Evolutionary conservation across 1,284 basidiomycete genomes (phyloP).

Genomic region (Kwoniella shivajii): DNA sequence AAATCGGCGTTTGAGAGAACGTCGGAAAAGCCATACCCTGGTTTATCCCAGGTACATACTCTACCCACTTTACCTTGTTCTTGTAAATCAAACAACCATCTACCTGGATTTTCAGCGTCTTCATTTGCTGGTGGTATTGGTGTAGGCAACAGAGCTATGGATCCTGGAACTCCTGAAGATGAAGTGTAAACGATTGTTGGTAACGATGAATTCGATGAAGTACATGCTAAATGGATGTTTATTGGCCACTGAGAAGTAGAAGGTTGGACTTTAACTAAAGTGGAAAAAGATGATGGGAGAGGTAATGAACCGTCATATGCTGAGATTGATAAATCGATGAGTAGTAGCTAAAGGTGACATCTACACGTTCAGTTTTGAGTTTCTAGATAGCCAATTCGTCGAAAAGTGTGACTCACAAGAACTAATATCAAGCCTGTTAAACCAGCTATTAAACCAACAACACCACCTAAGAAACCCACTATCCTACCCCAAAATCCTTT

Average conservation of each 20-base stretch:
- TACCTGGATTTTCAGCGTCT: slow-evolving; percentile 33
- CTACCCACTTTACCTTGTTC: slow-evolving; percentile 38
- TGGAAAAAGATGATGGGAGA: slow-evolving; percentile 32
- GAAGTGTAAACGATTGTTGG: slow-evolving; percentile 48
- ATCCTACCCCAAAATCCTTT: slow-evolving; percentile 32
- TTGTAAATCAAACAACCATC: slow-evolving; percentile 47
- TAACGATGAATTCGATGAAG: slow-evolving; percentile 27
- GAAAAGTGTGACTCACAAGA: slow-evolving; percentile 44
- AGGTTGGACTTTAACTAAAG: slow-evolving; percentile 34
- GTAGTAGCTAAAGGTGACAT: slow-evolving; percentile 39
- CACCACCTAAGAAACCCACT: slow-evolving; percentile 27
- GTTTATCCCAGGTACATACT: slow-evolving; percentile 50
- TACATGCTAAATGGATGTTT: slow-evolving; percentile 43
- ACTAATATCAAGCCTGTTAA: slow-evolving; percentile 38
- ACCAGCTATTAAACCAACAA: slow-evolving; percentile 43
- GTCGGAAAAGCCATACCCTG: slow-evolving; percentile 50
- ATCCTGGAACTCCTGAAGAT: slow-evolving; percentile 47
- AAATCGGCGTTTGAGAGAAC: slow-evolving; percentile 37
- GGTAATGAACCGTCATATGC: slow-evolving; percentile 42
- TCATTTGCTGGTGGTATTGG: slow-evolving; percentile 27
- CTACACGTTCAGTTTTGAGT: too few species aligned
- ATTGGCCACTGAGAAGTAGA: slow-evolving; percentile 34
- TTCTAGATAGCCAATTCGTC: too few species aligned
- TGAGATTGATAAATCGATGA: slow-evolving; percentile 45
- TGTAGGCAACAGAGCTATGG: slow-evolving; percentile 35